Percentiles rank a stretch among this genome's conserved stretches.
These are phyloP conservation scores for Fusarium chaquense DNA, from an alignment of 2,329 filamentous ascomycete species.

Conservation along the genomic window DNA sequence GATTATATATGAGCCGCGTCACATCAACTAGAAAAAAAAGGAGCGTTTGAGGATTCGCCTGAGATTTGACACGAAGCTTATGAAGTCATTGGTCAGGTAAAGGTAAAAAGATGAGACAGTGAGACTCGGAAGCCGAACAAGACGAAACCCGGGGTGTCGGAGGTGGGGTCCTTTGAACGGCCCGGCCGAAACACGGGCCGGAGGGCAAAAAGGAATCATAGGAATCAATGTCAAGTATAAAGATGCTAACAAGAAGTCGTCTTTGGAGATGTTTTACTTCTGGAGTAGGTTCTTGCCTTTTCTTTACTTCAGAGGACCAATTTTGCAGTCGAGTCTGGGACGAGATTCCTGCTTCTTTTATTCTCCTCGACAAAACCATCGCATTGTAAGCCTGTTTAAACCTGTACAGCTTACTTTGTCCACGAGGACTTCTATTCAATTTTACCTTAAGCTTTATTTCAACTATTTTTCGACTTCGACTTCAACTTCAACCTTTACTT, in stretches of 20 bases:
- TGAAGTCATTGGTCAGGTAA: not conserved
- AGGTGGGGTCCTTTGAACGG: slow-evolving; percentile 29
- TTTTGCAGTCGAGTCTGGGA: slow-evolving; percentile 37
- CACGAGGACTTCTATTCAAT: slow-evolving; percentile 20
- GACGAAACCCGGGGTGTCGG: slow-evolving; percentile 36
- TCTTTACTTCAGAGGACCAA: slow-evolving; percentile 14
- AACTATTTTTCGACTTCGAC: not conserved
- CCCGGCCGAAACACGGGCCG: slow-evolving; percentile 36
- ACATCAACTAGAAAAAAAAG: not conserved
- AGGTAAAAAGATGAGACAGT: slow-evolving; percentile 26
- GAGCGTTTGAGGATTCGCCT: slow-evolving; percentile 11
- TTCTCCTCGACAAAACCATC: slow-evolving; percentile 12
- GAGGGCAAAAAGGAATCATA: not conserved
- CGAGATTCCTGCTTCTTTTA: slow-evolving; percentile 29
- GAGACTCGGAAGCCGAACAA: slow-evolving; percentile 39
- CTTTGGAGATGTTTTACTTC: not conserved
- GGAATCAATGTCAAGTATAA: slow-evolving; percentile 8
- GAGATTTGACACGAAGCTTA: not conserved
- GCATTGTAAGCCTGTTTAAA: slow-evolving; percentile 17
- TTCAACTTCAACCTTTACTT: slow-evolving; percentile 13
- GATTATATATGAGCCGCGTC: not conserved
- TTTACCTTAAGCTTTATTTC: not conserved
- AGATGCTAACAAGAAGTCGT: not conserved
- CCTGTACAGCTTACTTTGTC: slow-evolving; percentile 21
- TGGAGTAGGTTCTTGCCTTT: slow-evolving; percentile 23